A percentile compares a stretch with the other conserved stretches of the same genome.
Conservation (phyloP, 345 rosid species). For the Camelina neglecta region DNA sequence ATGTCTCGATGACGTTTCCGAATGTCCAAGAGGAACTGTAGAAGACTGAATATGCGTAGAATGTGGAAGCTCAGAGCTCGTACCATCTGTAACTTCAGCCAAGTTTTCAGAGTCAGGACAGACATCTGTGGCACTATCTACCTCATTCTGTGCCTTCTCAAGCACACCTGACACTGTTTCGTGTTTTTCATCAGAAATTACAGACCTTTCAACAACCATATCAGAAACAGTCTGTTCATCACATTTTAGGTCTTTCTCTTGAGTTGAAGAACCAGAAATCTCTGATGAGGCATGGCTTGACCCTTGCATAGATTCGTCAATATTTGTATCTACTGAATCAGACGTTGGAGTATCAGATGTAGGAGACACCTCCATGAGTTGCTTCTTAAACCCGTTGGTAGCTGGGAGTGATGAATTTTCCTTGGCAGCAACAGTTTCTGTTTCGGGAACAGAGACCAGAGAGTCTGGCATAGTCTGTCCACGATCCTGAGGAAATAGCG, state of each 20-base stretch:
- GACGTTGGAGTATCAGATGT: constrained; percentile 35
- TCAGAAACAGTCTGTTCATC: constrained; percentile 46
- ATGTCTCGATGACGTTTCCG: constrained; percentile 42
- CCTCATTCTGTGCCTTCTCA: constrained; percentile 38
- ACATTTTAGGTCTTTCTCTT: constrained; percentile 37
- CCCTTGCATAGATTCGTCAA: constrained; percentile 43
- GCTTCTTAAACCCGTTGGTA: constrained; percentile 41
- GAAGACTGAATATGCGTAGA: constrained; percentile 48
- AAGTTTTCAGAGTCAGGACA: constrained; percentile 33
- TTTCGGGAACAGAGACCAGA: constrained; percentile 49
- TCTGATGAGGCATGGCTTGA: constrained; percentile 42
- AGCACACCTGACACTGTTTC: constrained; percentile 40
- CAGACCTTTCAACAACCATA: constrained; percentile 33
- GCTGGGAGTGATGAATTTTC: constrained; percentile 32
- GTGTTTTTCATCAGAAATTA: constrained; percentile 41
- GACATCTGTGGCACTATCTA: constrained; percentile 40
- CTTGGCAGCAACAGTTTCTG: constrained; percentile 43
- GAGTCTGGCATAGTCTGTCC: constrained; percentile 32
- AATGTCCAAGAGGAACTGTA: constrained; percentile 43
- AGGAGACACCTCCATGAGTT: constrained; percentile 39
- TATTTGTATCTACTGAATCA: constrained; percentile 44
- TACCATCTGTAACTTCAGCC: constrained; percentile 38
- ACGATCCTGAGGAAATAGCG: constrained; percentile 24
- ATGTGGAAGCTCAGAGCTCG: constrained; percentile 43
- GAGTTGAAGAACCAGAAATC: constrained; percentile 42